Conservation (phyloP, 176 grass and related monocot species). For the Cymbopogon citratus region DNA sequence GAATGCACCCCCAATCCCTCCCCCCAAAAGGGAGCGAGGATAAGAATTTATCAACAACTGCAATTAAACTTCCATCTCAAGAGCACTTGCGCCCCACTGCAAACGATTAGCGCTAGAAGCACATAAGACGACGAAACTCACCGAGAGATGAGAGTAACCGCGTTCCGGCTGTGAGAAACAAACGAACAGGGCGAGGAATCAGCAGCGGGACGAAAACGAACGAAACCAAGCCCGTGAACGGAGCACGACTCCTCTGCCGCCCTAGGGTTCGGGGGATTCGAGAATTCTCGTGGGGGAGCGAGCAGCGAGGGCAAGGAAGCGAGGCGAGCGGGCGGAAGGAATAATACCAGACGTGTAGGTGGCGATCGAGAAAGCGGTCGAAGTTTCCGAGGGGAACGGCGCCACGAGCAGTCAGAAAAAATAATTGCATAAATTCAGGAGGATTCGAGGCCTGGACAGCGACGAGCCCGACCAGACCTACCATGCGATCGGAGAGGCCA, state of each 20-base stretch:
- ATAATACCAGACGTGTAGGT: slow-evolving; percentile 29
- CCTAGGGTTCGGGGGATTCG: background rate
- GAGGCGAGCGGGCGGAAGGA: background rate
- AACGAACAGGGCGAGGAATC: background rate
- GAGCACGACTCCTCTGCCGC: background rate
- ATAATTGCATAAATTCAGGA: background rate
- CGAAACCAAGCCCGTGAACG: background rate
- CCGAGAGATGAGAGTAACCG: background rate
- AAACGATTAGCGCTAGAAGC: background rate
- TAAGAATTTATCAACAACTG: background rate
- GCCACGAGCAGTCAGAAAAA: background rate
- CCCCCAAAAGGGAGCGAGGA: background rate
- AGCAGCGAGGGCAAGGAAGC: background rate
- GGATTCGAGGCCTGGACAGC: background rate
- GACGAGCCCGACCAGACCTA: background rate
- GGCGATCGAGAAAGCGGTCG: slow-evolving; percentile 20
- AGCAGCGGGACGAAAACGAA: background rate
- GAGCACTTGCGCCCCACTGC: background rate
- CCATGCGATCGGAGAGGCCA: background rate
- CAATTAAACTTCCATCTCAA: background rate
- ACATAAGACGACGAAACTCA: background rate
- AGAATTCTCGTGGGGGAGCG: background rate
- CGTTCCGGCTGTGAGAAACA: background rate
- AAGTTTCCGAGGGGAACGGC: background rate
- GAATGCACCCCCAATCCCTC: background rate